Evolutionary conservation across 768 basidiomycete species (phyloP), one percentile per base, ranked within the genome.

Genomic region (Leccinum variicolor): DNA sequence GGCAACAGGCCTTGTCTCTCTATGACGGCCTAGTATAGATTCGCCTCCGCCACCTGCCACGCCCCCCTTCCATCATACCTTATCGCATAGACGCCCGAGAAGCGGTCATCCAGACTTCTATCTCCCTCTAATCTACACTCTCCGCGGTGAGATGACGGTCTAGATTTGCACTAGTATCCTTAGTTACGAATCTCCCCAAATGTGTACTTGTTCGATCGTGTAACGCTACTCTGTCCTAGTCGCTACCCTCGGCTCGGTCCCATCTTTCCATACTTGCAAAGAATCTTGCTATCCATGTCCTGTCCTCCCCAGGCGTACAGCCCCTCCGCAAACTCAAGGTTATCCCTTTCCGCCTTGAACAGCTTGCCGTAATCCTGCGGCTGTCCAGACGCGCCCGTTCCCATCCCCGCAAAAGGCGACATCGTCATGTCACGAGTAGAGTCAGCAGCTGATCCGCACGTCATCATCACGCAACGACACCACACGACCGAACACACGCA

Each of bases 11-110:
- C 25, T 74, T 98, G 60, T 97, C 94, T 52, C 77, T 98, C 60
- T 98, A 97, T 71, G 95, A 98, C 64, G 95, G 94, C 33, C 79
- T 98, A 61, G 94, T 96, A 69, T 96, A 84, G 75, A 57, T 25
- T 57, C 62, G n/a, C 41, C 41, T 39, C 39, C 39, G 4, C 39
- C 45, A 15, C 34, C 39, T 57, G 48, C 33, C n/a, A 50, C 14
- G 55, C 29, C 57, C n/a, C 29, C 36, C 50, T 51, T 41, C 36
- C 39, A 14, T 55, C 49, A 52, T 65, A 65, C 63, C 59, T 69
- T 69, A 62, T 65, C 58, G 56, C 61, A 63, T 61, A 57, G 52
- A 62, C 61, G 57, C 60, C 57, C 52, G 50, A 55, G 60, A 66
- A 69, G 59, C 58, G 36, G 53, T 52, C 55, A 53, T 64, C 58